Evolutionary conservation across 768 basidiomycete species (phyloP), one percentile per base, ranked within the genome.

Genomic region (Brasilioporus rufonigricans): DNA sequence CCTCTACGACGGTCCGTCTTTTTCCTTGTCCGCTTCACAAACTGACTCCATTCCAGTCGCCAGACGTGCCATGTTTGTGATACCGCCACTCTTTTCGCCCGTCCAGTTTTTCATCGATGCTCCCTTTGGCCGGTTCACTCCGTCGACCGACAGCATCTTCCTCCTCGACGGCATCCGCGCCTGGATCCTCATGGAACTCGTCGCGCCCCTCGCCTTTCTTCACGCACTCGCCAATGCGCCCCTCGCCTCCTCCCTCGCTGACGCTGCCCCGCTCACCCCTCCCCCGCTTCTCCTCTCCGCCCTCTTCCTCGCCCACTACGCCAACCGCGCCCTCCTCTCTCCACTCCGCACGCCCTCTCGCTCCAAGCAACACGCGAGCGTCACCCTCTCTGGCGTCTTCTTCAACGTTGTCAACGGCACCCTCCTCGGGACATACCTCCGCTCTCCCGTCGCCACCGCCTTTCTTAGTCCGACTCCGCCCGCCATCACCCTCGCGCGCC

Each of bases 111-210:
- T 83, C 48, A 65, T 90, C 48, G 76, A 93, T 65, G 92, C 91
- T 0, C 89, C 89, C 0, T 92, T 92, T 67, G 93, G 93, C 11
- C 80, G 89, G 0, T 93, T 93, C 65, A 69, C 84, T 0, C 81
- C 79, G 0, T 68, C 57, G 41, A 59, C 53, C 55, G 58, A 80
- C 26, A 79, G 76, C 59, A 58, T 78, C 52, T 71, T 85, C 57
- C 69, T 83, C 12, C 60, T 89, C 8, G 80, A 91, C 58, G 88
- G 86, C 23, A 71, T 77, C 55, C 73, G 65, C 55, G 59, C 87
- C n/a, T 92, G 89, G 89, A 89, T 91, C 14, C 10, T 79, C 52
- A 91, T 91, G 90, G 89, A 91, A 62, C 71, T 87, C 33, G 74
- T 85, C 21, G 78, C 88, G 0, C 87, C 87, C 1, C 27, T 77